These are phyloP conservation scores for Chlorella sp. DNA, from an alignment of 139 green algal genomes.

Conservation along the genomic window DNA sequence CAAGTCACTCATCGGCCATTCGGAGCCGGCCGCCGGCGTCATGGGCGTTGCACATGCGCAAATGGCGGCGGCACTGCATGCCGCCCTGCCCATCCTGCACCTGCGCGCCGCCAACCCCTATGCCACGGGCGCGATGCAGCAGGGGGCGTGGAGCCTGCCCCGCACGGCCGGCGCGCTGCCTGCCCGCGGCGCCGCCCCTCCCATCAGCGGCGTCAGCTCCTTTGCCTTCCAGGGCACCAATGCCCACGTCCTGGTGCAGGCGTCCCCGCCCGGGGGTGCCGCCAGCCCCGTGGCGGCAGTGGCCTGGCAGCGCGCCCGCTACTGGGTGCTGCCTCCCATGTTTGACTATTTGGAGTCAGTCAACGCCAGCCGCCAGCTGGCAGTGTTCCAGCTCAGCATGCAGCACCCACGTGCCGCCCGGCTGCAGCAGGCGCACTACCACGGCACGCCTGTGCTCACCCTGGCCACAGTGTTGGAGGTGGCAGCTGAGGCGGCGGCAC, in stretches of 20 bases:
- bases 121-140: conserved; percentile 7
- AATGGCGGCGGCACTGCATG: background rate
- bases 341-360: conserved; percentile 17
- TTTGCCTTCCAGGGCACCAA: conserved; percentile 90
- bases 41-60: conserved; percentile 43
- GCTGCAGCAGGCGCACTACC: background rate
- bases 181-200: background rate
- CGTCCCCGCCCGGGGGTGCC: background rate
- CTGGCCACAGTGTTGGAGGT: conserved; percentile 15
- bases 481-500: conserved; percentile 6
- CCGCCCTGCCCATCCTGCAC: conserved; percentile 31
- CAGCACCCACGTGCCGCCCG: background rate
- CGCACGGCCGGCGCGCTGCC: conserved; percentile 34
- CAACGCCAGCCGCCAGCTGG: background rate
- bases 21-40: conserved; percentile 50
- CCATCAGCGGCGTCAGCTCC: conserved; percentile 62
- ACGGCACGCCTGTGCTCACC: conserved; percentile 4
- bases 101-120: conserved; percentile 35
- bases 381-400: conserved; percentile 4
- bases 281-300: background rate
- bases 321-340: conserved; percentile 47
- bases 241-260: conserved; percentile 55
- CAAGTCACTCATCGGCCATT: conserved; percentile 59
- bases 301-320: conserved; percentile 40
- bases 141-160: conserved; percentile 38